phyloP scores from a whole-genome alignment of 805 yeast genomes.

The Kodamaea restingae region DNA sequence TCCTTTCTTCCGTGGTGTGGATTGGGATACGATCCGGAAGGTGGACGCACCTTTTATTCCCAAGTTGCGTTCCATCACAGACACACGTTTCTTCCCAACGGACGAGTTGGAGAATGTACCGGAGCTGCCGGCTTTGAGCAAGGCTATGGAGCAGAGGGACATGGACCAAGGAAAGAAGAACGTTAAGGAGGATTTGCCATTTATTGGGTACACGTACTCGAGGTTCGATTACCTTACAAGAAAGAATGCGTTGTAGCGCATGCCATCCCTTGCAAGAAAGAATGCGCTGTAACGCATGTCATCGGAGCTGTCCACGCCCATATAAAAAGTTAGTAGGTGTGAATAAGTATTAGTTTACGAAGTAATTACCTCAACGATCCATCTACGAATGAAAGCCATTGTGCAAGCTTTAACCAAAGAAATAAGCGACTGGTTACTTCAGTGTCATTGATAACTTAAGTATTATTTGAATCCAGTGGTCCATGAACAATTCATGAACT shows the following conservation, averaged over 20 bases:
- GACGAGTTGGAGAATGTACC: slow-evolving; percentile 95
- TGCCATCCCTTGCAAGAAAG: too few relatives aligned
- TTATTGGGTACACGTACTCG: slow-evolving; percentile 94
- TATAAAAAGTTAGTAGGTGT: too few relatives aligned
- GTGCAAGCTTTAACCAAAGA: too few relatives aligned
- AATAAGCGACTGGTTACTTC: too few relatives aligned
- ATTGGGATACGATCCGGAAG: slow-evolving; percentile 83
- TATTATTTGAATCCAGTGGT: too few relatives aligned
- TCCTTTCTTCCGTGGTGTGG: slow-evolving; percentile 94
- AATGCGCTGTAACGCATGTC: too few relatives aligned
- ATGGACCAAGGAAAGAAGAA: slow-evolving; percentile 45
- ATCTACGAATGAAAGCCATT: too few relatives aligned
- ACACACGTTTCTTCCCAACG: slow-evolving; percentile 96
- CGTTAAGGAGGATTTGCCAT: slow-evolving; percentile 85
- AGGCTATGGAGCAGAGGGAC: slow-evolving; percentile 63
- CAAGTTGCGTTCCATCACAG: slow-evolving; percentile 85
- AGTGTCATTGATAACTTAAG: too few relatives aligned
- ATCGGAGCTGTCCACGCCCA: too few relatives aligned
- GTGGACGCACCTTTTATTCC: slow-evolving; percentile 95
- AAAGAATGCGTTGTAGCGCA: slow-evolving; percentile 51
- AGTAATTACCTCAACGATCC: too few relatives aligned
- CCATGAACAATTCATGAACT: too few relatives aligned
- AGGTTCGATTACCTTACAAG: slow-evolving; percentile 89
- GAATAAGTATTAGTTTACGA: too few relatives aligned
- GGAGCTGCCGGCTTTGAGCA: slow-evolving; percentile 61